phyloP scores from a whole-genome alignment of 495 filamentous ascomycete genomes.

The Trichoderma orchidacearum region DNA sequence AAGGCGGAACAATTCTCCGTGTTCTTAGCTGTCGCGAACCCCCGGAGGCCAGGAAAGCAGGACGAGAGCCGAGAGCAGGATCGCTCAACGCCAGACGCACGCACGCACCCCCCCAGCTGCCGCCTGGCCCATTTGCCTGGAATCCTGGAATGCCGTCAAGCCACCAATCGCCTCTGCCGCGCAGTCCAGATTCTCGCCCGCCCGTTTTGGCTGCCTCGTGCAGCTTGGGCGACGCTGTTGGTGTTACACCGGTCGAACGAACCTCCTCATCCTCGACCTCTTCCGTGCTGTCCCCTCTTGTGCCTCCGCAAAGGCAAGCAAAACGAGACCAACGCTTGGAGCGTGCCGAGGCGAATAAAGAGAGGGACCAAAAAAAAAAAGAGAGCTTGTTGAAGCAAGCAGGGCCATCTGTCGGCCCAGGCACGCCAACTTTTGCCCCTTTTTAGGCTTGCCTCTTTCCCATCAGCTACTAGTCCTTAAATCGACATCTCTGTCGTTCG shows the following conservation, averaged over 20 bases:
- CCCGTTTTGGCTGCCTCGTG: too few species aligned
- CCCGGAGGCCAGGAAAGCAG: neutral
- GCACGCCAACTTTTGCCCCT: too few species aligned
- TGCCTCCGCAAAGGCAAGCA: too few species aligned
- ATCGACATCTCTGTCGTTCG: too few species aligned
- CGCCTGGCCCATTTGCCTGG: too few species aligned
- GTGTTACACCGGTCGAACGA: neutral
- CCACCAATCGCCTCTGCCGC: neutral
- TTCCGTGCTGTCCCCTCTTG: too few species aligned
- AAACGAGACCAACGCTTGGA: neutral
- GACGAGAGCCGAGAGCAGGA: too few species aligned
- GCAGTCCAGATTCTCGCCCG: neutral
- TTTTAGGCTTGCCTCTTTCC: too few species aligned
- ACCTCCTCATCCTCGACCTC: neutral
- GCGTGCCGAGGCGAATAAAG: neutral
- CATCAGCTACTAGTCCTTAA: too few species aligned
- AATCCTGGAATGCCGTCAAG: neutral
- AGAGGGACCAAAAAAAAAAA: neutral
- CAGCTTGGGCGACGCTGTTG: neutral
- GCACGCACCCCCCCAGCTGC: too few species aligned
- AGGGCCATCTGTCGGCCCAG: too few species aligned
- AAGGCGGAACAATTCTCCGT: constrained; percentile 1
- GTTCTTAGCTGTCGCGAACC: neutral
- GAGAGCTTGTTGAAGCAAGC: neutral
- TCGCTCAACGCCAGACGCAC: too few species aligned